A percentile compares a stretch with the other conserved stretches of the same genome.
These are phyloP conservation scores for Exsudoporus frostii DNA, from an alignment of 768 basidiomycete genomes.

Conservation along the genomic window DNA sequence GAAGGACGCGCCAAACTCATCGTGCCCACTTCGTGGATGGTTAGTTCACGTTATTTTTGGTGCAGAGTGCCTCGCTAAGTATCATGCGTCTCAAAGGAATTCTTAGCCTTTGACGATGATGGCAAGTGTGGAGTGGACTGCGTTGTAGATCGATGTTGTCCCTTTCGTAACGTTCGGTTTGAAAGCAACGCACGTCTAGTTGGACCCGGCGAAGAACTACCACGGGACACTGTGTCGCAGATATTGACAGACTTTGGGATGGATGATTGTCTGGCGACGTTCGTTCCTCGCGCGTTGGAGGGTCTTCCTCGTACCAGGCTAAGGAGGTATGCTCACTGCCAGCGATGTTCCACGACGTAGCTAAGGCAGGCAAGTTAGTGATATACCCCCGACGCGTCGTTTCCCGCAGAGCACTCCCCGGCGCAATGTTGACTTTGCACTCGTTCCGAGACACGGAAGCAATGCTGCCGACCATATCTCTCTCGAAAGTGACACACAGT, in stretches of 20 bases:
- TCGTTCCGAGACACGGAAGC: slow-evolving; percentile 2
- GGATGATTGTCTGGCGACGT: background rate
- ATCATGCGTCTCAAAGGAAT: slow-evolving; percentile 4
- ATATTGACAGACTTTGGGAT: slow-evolving; percentile 2
- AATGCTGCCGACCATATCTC: background rate
- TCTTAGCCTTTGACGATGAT: slow-evolving; percentile 1
- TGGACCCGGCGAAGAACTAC: slow-evolving; percentile 3
- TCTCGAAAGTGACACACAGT: background rate
- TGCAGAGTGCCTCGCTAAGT: background rate
- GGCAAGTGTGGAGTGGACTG: background rate
- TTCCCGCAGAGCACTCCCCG: background rate
- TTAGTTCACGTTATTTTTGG: slow-evolving; percentile 4
- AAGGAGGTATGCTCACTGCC: slow-evolving; percentile 16
- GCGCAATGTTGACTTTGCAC: slow-evolving; percentile 13
- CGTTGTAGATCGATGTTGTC: slow-evolving; percentile 6
- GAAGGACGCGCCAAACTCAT: slow-evolving; percentile 13
- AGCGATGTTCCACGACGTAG: background rate
- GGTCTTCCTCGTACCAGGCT: slow-evolving; percentile 12
- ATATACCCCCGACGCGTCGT: background rate
- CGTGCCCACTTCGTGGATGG: slow-evolving; percentile 26
- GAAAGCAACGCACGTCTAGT: background rate
- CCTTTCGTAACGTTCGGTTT: slow-evolving; percentile 17
- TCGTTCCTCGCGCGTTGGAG: slow-evolving; percentile 15
- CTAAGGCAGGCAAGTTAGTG: slow-evolving; percentile 10
- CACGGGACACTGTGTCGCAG: slow-evolving; percentile 11